phyloP scores from a whole-genome alignment of 305 asterid species.

The Striga hermonthica region DNA sequence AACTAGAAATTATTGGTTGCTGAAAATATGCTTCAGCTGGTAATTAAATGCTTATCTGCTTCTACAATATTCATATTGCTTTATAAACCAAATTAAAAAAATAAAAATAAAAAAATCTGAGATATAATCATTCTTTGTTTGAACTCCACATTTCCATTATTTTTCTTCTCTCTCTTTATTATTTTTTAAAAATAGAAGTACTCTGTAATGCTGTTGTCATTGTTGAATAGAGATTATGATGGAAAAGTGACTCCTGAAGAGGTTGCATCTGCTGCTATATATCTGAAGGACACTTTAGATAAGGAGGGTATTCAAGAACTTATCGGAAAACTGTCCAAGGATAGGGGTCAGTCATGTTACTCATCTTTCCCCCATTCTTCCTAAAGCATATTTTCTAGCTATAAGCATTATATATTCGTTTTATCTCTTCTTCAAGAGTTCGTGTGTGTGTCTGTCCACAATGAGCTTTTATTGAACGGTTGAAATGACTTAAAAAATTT shows the following conservation, averaged over 20 bases:
- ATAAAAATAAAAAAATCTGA: background rate
- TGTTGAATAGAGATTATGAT: conserved; percentile 70
- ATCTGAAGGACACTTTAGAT: conserved; percentile 90
- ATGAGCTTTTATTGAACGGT: background rate
- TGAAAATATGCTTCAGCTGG: background rate
- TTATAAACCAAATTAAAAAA: too few relatives aligned
- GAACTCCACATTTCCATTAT: conserved; percentile 6
- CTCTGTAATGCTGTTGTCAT: conserved; percentile 22
- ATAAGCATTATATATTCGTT: background rate
- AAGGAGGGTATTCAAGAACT: conserved; percentile 95
- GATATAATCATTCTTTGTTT: conserved; percentile 15
- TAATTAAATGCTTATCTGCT: conserved; percentile 1
- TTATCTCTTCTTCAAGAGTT: too few relatives aligned
- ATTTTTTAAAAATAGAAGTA: conserved; percentile 18
- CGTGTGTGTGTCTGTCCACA: background rate
- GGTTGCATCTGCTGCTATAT: conserved; percentile 91
- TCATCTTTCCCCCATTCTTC: conserved; percentile 20
- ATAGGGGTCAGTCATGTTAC: conserved; percentile 58
- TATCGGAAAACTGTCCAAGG: conserved; percentile 79
- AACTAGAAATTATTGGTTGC: conserved; percentile 12
- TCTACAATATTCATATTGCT: background rate
- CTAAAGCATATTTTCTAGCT: conserved; percentile 8
- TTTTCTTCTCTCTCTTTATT: conserved; percentile 8
- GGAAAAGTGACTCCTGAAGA: conserved; percentile 98
- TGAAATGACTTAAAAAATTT: background rate